Evolutionary conservation across 2,329 filamentous ascomycete species (phyloP).

Genomic region (Ilyonectria mors-panacis): DNA sequence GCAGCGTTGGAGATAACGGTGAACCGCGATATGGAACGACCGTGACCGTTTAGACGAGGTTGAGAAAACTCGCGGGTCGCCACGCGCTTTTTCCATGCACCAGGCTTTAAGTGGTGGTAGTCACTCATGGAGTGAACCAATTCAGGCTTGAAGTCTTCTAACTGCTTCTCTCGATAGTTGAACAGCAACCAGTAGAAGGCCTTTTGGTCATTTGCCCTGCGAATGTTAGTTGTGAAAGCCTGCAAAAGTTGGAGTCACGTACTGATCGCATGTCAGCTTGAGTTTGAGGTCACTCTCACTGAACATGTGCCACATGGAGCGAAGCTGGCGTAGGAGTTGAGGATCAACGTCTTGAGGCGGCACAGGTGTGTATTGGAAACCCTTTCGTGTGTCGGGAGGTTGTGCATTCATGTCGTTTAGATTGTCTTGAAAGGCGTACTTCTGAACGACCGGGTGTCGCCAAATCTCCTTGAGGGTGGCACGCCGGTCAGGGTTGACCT

Average conservation of each 20-base stretch:
- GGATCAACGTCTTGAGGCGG: constrained; percentile 79
- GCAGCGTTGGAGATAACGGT: constrained; percentile 76
- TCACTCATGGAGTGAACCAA: constrained; percentile 91
- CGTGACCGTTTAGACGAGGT: constrained; percentile 61
- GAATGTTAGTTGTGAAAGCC: constrained; percentile 41
- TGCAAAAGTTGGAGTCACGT: constrained; percentile 53
- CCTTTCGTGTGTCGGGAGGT: constrained; percentile 71
- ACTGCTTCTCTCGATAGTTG: constrained; percentile 85
- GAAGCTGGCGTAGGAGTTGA: constrained; percentile 87
- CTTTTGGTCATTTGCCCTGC: constrained; percentile 90
- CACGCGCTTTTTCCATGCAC: constrained; percentile 71
- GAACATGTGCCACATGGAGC: constrained; percentile 92
- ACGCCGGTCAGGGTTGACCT: constrained; percentile 82
- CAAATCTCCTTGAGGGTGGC: constrained; percentile 88
- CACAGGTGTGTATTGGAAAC: constrained; percentile 71
- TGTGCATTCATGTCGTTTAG: constrained; percentile 70
- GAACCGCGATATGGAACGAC: constrained; percentile 72
- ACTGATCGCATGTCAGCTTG: constrained; percentile 77
- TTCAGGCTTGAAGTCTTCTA: constrained; percentile 88
- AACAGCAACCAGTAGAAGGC: constrained; percentile 90
- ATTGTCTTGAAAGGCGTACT: constrained; percentile 84
- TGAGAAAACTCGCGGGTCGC: constrained; percentile 74
- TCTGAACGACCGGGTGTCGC: constrained; percentile 87
- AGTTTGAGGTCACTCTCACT: constrained; percentile 79
- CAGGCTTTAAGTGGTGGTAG: constrained; percentile 83